Evolutionary conservation across 2,329 filamentous ascomycete species (phyloP).

Genomic region (Ceratocystis papillata): DNA sequence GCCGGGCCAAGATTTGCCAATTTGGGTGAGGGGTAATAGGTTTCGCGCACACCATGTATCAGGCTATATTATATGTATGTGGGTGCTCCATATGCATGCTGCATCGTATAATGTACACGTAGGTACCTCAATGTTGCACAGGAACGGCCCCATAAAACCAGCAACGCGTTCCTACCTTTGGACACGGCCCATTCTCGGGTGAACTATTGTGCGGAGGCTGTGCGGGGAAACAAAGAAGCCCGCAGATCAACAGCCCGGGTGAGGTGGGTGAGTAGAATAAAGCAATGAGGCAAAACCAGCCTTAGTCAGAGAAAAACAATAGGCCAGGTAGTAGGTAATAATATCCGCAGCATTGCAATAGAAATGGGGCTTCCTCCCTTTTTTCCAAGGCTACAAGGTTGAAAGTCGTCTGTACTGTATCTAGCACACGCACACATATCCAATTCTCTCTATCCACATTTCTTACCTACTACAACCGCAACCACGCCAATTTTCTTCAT

Average conservation of each 20-base stretch:
- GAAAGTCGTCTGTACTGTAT: background rate
- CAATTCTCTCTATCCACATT: background rate
- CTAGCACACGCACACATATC: background rate
- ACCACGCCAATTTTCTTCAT: background rate
- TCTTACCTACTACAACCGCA: no score
- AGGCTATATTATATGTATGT: no score
- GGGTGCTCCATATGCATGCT: no score
- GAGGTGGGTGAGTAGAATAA: no score
- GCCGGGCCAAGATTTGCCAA: no score
- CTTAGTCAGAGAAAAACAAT: background rate
- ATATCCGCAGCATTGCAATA: no score
- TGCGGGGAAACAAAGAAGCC: background rate
- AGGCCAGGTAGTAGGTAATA: no score
- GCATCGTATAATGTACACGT: no score
- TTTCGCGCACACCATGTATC: no score
- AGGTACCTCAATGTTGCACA: background rate
- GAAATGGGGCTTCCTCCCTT: background rate
- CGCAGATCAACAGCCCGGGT: background rate
- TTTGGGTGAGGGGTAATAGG: no score
- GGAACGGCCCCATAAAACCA: background rate
- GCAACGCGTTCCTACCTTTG: background rate
- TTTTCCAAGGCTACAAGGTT: no score
- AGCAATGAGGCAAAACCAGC: background rate
- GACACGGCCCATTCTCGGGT: background rate
- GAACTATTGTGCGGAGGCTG: slow-evolving; percentile 10